Evolutionary conservation across 1,139 yeast genomes (phyloP).

Genomic region (Lipomyces yarrowii): DNA sequence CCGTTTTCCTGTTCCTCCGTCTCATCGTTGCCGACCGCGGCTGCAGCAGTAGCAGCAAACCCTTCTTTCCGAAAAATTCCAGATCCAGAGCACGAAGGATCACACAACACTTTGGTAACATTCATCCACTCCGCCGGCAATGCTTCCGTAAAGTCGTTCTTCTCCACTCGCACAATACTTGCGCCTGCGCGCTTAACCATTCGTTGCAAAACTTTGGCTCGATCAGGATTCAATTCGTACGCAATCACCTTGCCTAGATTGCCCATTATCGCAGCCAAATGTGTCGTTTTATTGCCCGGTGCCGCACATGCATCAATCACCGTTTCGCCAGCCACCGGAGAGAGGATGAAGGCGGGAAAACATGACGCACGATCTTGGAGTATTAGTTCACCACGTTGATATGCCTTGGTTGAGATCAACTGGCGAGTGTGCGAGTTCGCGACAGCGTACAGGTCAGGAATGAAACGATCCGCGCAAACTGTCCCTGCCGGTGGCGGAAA

Average conservation of each 20-base stretch:
- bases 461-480: constrained; percentile 68
- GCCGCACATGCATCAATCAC: constrained; percentile 96
- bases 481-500: constrained; percentile 30
- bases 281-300: constrained; percentile 97
- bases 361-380: constrained; percentile 97
- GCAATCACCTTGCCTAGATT: constrained; percentile 60
- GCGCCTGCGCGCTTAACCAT: constrained; percentile 87
- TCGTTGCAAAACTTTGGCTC: constrained; percentile 70
- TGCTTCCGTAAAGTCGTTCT: constrained; percentile 75
- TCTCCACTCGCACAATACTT: constrained; percentile 64
- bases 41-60: constrained; percentile 33
- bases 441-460: constrained; percentile 79
- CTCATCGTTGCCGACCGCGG: constrained; percentile 37
- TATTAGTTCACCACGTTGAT: constrained; percentile 73
- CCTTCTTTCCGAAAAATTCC: constrained; percentile 93
- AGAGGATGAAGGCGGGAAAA: constrained; percentile 85
- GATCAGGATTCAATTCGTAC: constrained; percentile 76
- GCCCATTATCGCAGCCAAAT: constrained; percentile 66
- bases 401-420: constrained; percentile 65
- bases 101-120: constrained; percentile 83
- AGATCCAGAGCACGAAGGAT: constrained; percentile 97
- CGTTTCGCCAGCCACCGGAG: constrained; percentile 55
- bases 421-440: constrained; percentile 63
- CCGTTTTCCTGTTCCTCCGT: constrained; percentile 34
- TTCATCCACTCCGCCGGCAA: constrained; percentile 46